Conservation (phyloP, 106 monocot genomes). For the Dendrobium officinale region DNA sequence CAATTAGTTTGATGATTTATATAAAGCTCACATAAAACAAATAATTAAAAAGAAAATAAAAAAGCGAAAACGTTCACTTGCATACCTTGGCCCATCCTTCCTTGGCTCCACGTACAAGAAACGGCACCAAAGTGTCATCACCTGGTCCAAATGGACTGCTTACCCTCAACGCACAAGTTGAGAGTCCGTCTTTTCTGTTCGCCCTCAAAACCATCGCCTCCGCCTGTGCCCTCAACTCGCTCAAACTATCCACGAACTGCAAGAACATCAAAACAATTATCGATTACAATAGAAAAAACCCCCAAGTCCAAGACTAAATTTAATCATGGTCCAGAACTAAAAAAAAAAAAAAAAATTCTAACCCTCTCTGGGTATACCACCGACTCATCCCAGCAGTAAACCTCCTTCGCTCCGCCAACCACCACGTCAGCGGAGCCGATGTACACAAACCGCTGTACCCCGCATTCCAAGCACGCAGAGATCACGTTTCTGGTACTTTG, state of each 20-base stretch:
- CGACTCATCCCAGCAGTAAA: constrained; percentile 42
- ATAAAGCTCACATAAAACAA: background rate
- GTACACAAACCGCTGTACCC: constrained; percentile 62
- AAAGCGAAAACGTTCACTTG: background rate
- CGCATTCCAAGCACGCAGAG: constrained; percentile 36
- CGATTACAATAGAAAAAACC: background rate
- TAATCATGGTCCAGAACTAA: background rate
- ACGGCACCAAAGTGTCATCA: constrained; percentile 48
- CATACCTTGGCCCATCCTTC: constrained; percentile 45
- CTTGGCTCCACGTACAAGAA: constrained; percentile 44
- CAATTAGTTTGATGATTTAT: background rate
- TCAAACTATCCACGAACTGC: constrained; percentile 49
- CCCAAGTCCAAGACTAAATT: background rate
- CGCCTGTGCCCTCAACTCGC: constrained; percentile 70
- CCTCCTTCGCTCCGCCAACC: constrained; percentile 37
- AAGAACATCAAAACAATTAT: background rate
- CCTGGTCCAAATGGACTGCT: constrained; percentile 80
- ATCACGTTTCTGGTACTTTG: constrained; percentile 47
- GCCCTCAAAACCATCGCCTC: constrained; percentile 59
- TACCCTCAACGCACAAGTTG: constrained; percentile 66
- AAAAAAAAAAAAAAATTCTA: background rate
- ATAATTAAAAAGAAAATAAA: background rate
- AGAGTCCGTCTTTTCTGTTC: constrained; percentile 45
- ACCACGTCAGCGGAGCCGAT: constrained; percentile 73
- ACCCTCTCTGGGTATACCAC: constrained; percentile 65